A percentile compares a stretch with the other conserved stretches of the same genome.
phyloP scores from a whole-genome alignment of 345 rosid genomes.

The Viola odorata region DNA sequence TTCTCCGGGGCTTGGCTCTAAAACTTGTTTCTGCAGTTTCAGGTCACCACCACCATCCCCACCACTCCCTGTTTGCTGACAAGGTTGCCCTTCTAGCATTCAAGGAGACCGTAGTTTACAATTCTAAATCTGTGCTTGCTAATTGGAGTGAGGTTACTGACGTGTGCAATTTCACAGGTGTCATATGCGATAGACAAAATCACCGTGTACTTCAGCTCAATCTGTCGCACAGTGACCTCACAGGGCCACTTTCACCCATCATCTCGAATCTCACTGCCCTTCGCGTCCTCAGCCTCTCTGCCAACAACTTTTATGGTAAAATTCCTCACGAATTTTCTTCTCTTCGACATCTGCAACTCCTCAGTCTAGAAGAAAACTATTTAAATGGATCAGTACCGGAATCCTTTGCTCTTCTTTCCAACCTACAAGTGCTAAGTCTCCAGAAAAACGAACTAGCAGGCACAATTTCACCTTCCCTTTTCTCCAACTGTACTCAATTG shows the following conservation, averaged over 20 bases:
- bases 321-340: conserved; percentile 41
- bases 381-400: conserved; percentile 36
- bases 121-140: conserved; percentile 30
- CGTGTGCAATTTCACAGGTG: conserved; percentile 42
- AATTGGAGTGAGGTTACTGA: conserved; percentile 34
- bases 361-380: conserved; percentile 24
- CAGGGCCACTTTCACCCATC: conserved; percentile 34
- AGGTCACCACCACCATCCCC: conserved; percentile 10
- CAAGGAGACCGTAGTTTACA: conserved; percentile 23
- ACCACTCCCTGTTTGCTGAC: conserved; percentile 34
- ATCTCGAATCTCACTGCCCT: conserved; percentile 46
- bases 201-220: conserved; percentile 31
- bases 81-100: conserved; percentile 45
- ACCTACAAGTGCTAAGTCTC: conserved; percentile 21
- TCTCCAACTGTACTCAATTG: conserved; percentile 40
- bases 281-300: conserved; percentile 18
- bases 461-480: conserved; percentile 34
- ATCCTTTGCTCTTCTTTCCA: conserved; percentile 27
- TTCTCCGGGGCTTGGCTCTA: conserved; percentile 20
- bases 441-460: conserved; percentile 28
- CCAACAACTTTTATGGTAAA: conserved; percentile 35
- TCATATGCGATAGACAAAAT: conserved; percentile 24
- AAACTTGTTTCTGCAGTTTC: conserved; percentile 9
- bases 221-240: conserved; percentile 20
- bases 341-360: conserved; percentile 23